A percentile compares a stretch with the other conserved stretches of the same genome.
Evolutionary conservation across 1,139 yeast genomes (phyloP).

Genomic region (Hemisphaericaspora xylofermentans): DNA sequence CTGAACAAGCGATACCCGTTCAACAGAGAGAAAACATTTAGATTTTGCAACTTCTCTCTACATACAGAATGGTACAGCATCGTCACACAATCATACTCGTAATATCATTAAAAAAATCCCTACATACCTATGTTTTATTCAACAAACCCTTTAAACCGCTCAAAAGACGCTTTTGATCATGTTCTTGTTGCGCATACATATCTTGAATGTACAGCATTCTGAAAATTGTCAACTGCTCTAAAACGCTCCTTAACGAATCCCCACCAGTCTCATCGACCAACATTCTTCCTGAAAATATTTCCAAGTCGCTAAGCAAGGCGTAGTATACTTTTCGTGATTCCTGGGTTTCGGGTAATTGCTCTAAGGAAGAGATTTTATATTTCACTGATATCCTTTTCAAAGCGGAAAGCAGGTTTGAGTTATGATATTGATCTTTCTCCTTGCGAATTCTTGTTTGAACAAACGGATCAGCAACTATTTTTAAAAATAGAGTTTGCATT

Average conservation of each 20-base stretch:
- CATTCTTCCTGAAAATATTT: conserved; percentile 14
- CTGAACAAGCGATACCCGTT: too few relatives aligned
- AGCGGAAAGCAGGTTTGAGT: conserved; percentile 22
- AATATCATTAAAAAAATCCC: neutral
- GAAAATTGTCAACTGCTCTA: conserved; percentile 4
- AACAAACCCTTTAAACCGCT: conserved; percentile 3
- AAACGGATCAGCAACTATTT: conserved; percentile 19
- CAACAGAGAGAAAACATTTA: too few relatives aligned
- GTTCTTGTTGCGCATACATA: conserved; percentile 3
- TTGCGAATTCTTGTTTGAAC: conserved; percentile 16
- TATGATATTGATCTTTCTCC: conserved; percentile 12
- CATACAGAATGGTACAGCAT: too few relatives aligned
- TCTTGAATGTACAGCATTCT: conserved; percentile 5
- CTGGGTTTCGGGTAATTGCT: conserved; percentile 11
- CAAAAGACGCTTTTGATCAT: neutral
- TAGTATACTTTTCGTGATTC: conserved; percentile 14
- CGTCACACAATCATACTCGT: neutral
- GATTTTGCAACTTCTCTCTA: too few relatives aligned
- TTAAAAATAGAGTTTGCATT: conserved; percentile 29
- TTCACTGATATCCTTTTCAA: conserved; percentile 34
- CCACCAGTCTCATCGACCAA: conserved; percentile 29
- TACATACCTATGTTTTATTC: conserved; percentile 4
- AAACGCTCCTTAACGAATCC: conserved; percentile 14
- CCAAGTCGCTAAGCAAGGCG: conserved; percentile 21
- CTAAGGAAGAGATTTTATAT: conserved; percentile 25